phyloP scores from a whole-genome alignment of 2,329 filamentous ascomycete genomes.

The Phaeosphaeriaceae sp. region DNA sequence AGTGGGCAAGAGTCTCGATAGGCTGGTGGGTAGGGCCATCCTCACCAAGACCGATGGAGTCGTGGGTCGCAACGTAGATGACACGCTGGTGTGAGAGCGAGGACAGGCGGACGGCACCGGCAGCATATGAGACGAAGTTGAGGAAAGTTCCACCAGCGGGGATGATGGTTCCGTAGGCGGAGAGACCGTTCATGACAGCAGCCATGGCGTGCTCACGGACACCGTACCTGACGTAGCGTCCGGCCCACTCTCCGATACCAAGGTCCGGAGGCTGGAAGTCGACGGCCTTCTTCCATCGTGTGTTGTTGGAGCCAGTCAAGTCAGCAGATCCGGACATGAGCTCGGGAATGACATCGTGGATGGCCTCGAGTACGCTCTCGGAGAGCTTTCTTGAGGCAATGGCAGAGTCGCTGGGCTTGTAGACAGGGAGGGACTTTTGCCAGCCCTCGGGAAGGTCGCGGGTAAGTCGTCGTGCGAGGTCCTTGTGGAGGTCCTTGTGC shows the following conservation, averaged over 20 bases:
- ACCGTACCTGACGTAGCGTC: constrained; percentile 92
- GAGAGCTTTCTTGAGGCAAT: constrained; percentile 96
- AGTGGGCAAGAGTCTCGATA: constrained; percentile 97
- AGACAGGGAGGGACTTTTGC: constrained; percentile 91
- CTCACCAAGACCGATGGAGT: constrained; percentile 98
- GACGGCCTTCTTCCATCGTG: constrained; percentile 93
- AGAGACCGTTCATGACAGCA: constrained; percentile 91
- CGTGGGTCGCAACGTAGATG: constrained; percentile 97
- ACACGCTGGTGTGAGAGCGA: constrained; percentile 87
- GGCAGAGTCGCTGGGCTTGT: constrained; percentile 84
- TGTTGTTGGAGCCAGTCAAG: constrained; percentile 98
- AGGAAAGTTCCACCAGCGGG: constrained; percentile 97
- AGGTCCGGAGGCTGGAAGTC: constrained; percentile 94
- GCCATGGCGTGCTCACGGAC: constrained; percentile 93
- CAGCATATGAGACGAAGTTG: constrained; percentile 98
- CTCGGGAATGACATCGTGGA: constrained; percentile 84
- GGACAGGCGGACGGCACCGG: constrained; percentile 92
- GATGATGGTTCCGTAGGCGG: constrained; percentile 93
- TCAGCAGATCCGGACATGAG: constrained; percentile 96
- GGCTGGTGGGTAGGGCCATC: constrained; percentile 99
- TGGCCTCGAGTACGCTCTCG: constrained; percentile 88
- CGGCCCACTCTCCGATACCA: constrained; percentile 86
- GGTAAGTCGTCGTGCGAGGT: constrained; percentile 80
- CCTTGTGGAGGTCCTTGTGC: constrained; percentile 78
- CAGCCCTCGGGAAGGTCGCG: constrained; percentile 92